Conservation (phyloP, 371 early-diverging fungal species). For the Polyrhizophydium stewartii region DNA sequence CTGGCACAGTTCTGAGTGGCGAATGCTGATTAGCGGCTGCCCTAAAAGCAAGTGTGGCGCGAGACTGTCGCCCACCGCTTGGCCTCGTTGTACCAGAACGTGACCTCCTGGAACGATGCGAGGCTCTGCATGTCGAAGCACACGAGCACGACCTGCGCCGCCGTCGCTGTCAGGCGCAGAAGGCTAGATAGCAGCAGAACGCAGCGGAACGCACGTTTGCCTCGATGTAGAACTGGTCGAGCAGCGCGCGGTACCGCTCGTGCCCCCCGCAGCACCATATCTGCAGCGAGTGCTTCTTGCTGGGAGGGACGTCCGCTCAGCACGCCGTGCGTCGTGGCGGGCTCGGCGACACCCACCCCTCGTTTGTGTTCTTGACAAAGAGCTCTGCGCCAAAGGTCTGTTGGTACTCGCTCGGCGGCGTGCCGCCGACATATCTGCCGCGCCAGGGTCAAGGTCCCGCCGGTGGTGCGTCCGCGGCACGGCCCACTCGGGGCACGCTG, state of each 20-base stretch:
- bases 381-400: conserved; percentile 49
- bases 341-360: conserved; percentile 15
- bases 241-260: conserved; percentile 40
- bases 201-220: conserved; percentile 16
- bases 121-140: conserved; percentile 42
- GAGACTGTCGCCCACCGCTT: conserved; percentile 34
- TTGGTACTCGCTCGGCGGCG: conserved; percentile 34
- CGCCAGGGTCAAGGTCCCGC: neutral
- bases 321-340: neutral
- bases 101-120: conserved; percentile 34
- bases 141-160: conserved; percentile 27
- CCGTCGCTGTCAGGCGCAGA: neutral
- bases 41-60: no score
- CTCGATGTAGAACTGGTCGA: conserved; percentile 43
- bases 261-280: conserved; percentile 49
- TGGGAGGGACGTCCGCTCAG: conserved; percentile 3
- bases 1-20: conserved; percentile 24
- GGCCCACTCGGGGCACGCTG: neutral
- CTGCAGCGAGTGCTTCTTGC: conserved; percentile 34
- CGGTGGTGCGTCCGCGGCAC: neutral
- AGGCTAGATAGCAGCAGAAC: neutral
- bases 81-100: conserved; percentile 48
- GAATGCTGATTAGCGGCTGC: no score
- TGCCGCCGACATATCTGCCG: conserved; percentile 25
- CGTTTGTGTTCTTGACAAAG: conserved; percentile 29